These are phyloP conservation scores for Knufia petricola DNA, from an alignment of 2,329 filamentous ascomycete species.

Conservation along the genomic window DNA sequence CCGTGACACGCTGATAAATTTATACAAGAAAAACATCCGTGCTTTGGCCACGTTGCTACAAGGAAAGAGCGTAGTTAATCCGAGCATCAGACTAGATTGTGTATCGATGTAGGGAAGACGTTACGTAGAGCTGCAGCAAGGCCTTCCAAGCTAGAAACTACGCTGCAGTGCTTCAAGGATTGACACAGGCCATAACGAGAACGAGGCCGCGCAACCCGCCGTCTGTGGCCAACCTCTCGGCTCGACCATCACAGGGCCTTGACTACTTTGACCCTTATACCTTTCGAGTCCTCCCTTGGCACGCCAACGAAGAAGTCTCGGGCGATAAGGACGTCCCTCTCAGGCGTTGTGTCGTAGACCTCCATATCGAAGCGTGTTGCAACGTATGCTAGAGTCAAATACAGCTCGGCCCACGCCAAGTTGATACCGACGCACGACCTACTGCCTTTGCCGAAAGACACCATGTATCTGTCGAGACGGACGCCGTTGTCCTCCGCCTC, in stretches of 20 bases:
- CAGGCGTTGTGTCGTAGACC: conserved; percentile 17
- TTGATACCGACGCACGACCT: conserved; percentile 9
- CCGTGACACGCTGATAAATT: too few species aligned
- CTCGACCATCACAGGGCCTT: background rate
- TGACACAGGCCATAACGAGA: too few species aligned
- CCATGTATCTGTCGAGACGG: conserved; percentile 5
- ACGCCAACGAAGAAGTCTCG: conserved; percentile 18
- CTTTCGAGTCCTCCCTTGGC: conserved; percentile 11
- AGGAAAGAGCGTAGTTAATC: conserved; percentile 29
- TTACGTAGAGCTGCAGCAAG: too few species aligned
- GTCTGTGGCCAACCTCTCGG: too few species aligned
- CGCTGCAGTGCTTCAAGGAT: too few species aligned
- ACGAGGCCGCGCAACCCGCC: too few species aligned
- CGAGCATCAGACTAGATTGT: too few species aligned
- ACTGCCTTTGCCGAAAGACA: conserved; percentile 7
- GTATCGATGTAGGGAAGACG: too few species aligned
- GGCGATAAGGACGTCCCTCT: conserved; percentile 14
- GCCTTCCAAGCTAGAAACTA: too few species aligned
- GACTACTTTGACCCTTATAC: conserved; percentile 12
- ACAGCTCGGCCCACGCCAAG: conserved; percentile 19
- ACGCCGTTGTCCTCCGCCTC: conserved; percentile 6
- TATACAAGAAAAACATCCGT: too few species aligned
- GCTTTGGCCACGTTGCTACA: too few species aligned
- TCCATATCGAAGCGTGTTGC: conserved; percentile 17
- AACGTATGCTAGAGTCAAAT: conserved; percentile 15